Conservation (phyloP, 768 basidiomycete genomes). For the Leucocoprinus birnbaumii region DNA sequence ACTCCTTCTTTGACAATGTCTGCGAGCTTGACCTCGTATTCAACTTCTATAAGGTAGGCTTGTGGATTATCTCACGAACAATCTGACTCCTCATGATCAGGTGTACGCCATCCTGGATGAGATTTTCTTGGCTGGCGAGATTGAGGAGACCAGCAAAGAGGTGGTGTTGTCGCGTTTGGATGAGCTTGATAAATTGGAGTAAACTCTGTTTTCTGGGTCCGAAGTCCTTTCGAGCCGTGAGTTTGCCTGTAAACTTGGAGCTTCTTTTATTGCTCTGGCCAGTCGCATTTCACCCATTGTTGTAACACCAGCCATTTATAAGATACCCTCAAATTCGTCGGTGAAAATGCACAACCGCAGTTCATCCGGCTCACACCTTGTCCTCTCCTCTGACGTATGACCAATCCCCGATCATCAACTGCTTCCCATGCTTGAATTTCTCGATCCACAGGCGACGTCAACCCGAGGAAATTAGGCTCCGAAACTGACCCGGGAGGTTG, state of each 20-base stretch:
- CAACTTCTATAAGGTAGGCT: conserved; percentile 91
- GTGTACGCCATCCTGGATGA: conserved; percentile 99
- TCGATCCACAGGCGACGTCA: conserved; percentile 1
- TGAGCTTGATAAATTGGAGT: conserved; percentile 91
- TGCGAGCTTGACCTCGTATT: conserved; percentile 98
- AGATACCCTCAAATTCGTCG: not conserved
- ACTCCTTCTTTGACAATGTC: conserved; percentile 98
- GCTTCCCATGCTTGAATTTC: not conserved
- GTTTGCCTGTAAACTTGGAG: not conserved
- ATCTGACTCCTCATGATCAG: conserved; percentile 31
- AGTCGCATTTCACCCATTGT: not conserved
- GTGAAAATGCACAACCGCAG: conserved; percentile 5
- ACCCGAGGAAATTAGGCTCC: not conserved
- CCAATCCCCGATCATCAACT: too few relatives aligned
- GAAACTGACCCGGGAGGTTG: conserved; percentile 5
- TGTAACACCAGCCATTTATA: conserved; percentile 1
- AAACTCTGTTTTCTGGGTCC: conserved; percentile 11
- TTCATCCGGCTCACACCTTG: conserved; percentile 6
- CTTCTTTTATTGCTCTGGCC: not conserved
- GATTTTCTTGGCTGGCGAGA: conserved; percentile 96
- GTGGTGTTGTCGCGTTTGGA: conserved; percentile 91
- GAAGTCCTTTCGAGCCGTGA: not conserved
- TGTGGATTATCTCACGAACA: not conserved
- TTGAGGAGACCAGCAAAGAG: conserved; percentile 97
- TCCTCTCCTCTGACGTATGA: not conserved